Evolutionary conservation across 345 rosid species (phyloP).

Genomic region (Geranium brycei): DNA sequence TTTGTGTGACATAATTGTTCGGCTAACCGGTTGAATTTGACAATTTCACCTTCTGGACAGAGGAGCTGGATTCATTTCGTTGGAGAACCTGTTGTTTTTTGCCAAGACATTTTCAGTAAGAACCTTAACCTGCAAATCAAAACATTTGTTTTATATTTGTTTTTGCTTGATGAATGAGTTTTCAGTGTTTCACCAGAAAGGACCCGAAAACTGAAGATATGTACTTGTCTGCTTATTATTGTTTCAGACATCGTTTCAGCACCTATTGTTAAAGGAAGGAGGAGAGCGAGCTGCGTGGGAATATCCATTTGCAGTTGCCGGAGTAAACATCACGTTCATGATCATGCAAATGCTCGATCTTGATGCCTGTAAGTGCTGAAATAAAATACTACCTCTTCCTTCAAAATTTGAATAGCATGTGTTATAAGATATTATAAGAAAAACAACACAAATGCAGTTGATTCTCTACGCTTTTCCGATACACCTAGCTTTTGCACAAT

Average conservation of each 20-base stretch:
- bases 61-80: conserved; percentile 87
- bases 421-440: background rate
- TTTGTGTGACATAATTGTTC: background rate
- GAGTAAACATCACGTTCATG: conserved; percentile 92
- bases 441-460: background rate
- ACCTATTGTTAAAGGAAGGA: conserved; percentile 51
- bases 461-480: background rate
- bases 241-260: conserved; percentile 62
- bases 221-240: background rate
- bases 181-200: background rate
- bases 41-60: conserved; percentile 24
- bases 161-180: too few species aligned
- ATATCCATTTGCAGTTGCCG: conserved; percentile 96
- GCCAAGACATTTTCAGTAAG: conserved; percentile 76
- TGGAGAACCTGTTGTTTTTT: conserved; percentile 86
- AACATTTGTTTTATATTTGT: background rate
- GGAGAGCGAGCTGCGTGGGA: conserved; percentile 89
- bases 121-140: background rate
- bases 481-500: too few species aligned
- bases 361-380: conserved; percentile 51
- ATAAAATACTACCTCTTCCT: conserved; percentile 2
- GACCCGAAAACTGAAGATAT: background rate
- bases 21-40: background rate
- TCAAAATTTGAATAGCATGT: background rate
- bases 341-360: conserved; percentile 95